Evolutionary conservation across 2,329 filamentous ascomycete genomes (phyloP).

Genomic region (Aspergillus transmontanensis): DNA sequence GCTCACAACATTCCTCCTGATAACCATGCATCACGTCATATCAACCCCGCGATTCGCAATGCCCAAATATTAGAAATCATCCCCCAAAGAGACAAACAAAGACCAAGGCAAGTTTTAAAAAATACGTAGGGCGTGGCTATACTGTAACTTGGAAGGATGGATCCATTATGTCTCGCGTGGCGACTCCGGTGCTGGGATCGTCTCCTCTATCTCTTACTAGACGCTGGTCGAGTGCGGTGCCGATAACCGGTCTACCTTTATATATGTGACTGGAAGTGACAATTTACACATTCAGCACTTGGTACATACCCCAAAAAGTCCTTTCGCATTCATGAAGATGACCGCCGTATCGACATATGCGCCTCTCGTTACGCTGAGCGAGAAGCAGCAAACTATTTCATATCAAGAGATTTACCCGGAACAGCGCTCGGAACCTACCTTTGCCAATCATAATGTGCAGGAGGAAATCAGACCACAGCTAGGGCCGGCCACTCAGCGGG

Average conservation of each 20-base stretch:
- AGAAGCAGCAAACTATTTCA: constrained; percentile 15
- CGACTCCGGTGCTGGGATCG: not conserved
- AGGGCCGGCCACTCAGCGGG: constrained; percentile 42
- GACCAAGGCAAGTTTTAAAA: constrained; percentile 6
- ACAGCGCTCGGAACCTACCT: constrained; percentile 10
- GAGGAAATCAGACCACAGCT: constrained; percentile 12
- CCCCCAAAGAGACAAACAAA: not conserved
- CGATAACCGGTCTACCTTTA: constrained; percentile 1
- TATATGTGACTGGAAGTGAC: not conserved
- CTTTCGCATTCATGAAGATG: not conserved
- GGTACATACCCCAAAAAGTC: no score
- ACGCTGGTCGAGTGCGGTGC: not conserved
- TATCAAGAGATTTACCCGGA: constrained; percentile 13
- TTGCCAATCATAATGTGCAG: not conserved
- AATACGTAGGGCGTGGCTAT: constrained; percentile 7
- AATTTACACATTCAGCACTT: not conserved
- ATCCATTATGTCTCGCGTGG: not conserved
- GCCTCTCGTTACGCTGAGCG: constrained; percentile 7
- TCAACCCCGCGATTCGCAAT: constrained; percentile 37
- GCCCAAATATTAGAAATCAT: not conserved
- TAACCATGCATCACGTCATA: constrained; percentile 32
- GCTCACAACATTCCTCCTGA: not conserved
- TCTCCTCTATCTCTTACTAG: not conserved
- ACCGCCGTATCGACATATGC: constrained; percentile 17
- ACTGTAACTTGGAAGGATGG: not conserved